These are phyloP conservation scores for Mycena olivaceomarginata DNA, from an alignment of 768 basidiomycete genomes.

Conservation along the genomic window DNA sequence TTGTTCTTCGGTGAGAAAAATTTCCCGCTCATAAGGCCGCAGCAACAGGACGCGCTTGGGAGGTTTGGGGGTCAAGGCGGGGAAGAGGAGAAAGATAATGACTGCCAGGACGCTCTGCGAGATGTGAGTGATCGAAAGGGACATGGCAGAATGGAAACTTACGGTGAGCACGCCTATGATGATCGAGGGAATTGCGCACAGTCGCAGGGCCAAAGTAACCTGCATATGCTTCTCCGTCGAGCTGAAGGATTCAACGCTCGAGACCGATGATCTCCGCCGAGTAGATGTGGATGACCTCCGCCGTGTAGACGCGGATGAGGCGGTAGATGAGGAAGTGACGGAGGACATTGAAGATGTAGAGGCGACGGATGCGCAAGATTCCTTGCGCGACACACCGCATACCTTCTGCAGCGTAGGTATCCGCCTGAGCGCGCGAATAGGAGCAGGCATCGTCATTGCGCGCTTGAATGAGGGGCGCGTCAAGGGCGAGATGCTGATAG, in stretches of 20 bases:
- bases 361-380: neutral
- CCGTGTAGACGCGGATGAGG: too few relatives aligned
- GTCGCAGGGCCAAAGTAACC: neutral
- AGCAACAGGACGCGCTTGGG: neutral
- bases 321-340: neutral
- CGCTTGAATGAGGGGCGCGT: conserved; percentile 21
- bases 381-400: neutral
- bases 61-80: neutral
- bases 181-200: conserved; percentile 5
- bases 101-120: conserved; percentile 22
- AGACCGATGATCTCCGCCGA: conserved; percentile 16
- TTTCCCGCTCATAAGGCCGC: conserved; percentile 20
- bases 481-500: conserved; percentile 18
- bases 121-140: too few relatives aligned
- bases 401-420: neutral
- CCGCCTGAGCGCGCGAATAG: conserved; percentile 16
- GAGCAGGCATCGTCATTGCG: conserved; percentile 25
- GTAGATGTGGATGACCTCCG: neutral
- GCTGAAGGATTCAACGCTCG: conserved; percentile 31
- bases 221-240: conserved; percentile 9
- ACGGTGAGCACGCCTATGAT: conserved; percentile 17
- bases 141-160: neutral
- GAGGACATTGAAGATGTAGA: neutral
- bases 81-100: conserved; percentile 3
- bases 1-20: conserved; percentile 16